Evolutionary conservation across 2,329 filamentous ascomycete species (phyloP), one percentile per base, ranked within the genome.

Genomic region (Botrytis sinoallii): DNA sequence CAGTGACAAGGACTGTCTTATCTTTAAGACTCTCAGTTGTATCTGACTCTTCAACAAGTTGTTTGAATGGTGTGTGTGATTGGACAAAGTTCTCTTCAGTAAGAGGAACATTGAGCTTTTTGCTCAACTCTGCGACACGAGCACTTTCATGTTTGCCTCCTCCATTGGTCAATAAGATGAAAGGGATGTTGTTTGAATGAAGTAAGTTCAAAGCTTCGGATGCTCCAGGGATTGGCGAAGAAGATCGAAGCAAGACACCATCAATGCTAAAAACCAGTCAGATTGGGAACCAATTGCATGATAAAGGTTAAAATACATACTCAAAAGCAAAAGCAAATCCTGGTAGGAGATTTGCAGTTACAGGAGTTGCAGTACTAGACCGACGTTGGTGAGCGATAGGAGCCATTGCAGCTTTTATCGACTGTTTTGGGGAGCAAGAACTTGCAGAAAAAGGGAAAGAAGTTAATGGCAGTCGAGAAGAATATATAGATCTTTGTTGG

Each of bases 161-260:
- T 78, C 96, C 96, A 83, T 99, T 99, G 74, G 96, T 99, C 76
- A 99, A 87, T 48, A 99, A 89, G 79, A 99, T 95, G 84, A 97
- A 98, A 20, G 95, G 95, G 64, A 98, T 93, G 65, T 88, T 86
- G 79, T 94, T 87, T 65, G 87, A 84, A 78, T 94, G 90, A 32
- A 98, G 90, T 79, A 90, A 91, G 44, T 86, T 84, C 32, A 99
- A 87, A 22, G 94, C 88, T 79, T 93, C 87, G 1, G 89, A 85
- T 1, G 96, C 95, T 46, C 93, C 92, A 1, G 93, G 92, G 65
- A 98, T 90, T 4, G 93, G 90, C 75, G 91, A 89, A 6, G 92
- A 89, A 75, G 92, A 92, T 80, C 95, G 93, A 46, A 98, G 87
- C 32, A 99, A 89, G n/a, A 99, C 96, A 73, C 96, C 96, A 82